Conservation (phyloP, 257 asterid species). For the Gardenia jasminoides region DNA sequence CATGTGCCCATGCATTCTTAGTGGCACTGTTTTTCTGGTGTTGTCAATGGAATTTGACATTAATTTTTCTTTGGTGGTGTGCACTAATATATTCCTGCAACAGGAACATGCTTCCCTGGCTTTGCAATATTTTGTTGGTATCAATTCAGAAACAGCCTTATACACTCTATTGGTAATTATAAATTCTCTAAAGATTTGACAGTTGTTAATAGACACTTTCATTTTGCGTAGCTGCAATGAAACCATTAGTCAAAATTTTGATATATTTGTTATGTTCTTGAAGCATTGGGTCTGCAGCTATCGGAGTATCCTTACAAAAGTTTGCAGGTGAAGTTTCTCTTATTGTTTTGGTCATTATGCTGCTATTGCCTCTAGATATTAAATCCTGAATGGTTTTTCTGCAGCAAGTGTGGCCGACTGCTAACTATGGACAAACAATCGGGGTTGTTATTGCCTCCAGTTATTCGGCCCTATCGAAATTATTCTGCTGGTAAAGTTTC, state of each 20-base stretch:
- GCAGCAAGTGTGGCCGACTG: constrained; percentile 83
- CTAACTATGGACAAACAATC: constrained; percentile 79
- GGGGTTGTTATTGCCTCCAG: constrained; percentile 73
- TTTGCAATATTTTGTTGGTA: constrained; percentile 64
- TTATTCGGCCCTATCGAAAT: constrained; percentile 58
- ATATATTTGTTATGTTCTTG: constrained; percentile 17
- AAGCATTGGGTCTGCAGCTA: constrained; percentile 92
- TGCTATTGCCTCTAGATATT: background rate
- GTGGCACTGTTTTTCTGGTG: background rate
- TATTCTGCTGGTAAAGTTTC: constrained; percentile 31
- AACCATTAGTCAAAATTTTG: background rate
- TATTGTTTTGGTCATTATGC: background rate
- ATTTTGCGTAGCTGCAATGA: background rate
- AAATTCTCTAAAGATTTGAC: background rate
- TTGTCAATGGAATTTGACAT: constrained; percentile 6
- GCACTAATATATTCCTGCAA: constrained; percentile 1
- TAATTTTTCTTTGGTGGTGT: background rate
- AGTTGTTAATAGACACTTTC: background rate
- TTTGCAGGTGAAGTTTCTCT: constrained; percentile 57
- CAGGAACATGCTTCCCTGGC: constrained; percentile 97
- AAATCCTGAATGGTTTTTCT: constrained; percentile 4
- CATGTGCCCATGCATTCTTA: background rate
- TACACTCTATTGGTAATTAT: constrained; percentile 59
- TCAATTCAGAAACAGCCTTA: constrained; percentile 53
- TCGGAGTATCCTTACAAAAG: constrained; percentile 60